Base-by-base conservation (phyloP, 768 basidiomycete genomes). In the Suillus plorans region DNA sequence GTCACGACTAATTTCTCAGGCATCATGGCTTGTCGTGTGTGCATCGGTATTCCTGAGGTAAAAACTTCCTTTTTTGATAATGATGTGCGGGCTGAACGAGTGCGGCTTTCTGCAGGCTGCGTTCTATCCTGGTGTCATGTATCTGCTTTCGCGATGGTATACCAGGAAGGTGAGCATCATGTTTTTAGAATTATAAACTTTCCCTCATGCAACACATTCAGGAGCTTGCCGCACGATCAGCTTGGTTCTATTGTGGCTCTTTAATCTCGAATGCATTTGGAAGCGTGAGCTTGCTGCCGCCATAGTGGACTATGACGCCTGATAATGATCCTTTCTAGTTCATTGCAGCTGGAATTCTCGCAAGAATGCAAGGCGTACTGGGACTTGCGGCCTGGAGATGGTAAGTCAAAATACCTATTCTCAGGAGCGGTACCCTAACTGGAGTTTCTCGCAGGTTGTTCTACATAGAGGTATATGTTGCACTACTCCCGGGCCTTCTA, bases 301-400 rank as follows among this genome's bases (percentile, higher is more conserved):
- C 56, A n/a, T 37, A 34, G 31, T 8, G n/a, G 6, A 22, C 36
- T 18, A 36, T 36, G 25, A 8, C 31, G 18, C 31, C 22, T 1
- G 39, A 39, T 55, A 53, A 36, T 25, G 12, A 13, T 34, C 28
- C 22, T 31, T 67, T 42, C n/a, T 65, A 89, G 85, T 72, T 91
- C 9, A 84, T 91, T 70, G 91, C 89, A 18, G 90, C 90, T n/a
- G 90, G 88, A 13, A 89, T 92, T 62, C 80, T 94, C 18, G 77
- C 80, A 1, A 82, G 80, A 50, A 89, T 92, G 89, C 84, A 92
- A 66, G 89, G 88, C 2, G 81, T 80, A 60, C 77, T 84, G 6
- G 90, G 89, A 2, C 86, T 89, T 49, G 72, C 86, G 37, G 89
- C 88, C 12, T 92, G 90, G 90, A 71, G 87, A 79, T 92, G 86